Percentiles rank a stretch among this genome's conserved stretches.
These are phyloP conservation scores for Cutaneotrichosporon sp. DNA, from an alignment of 1,284 basidiomycete species.

Conservation along the genomic window DNA sequence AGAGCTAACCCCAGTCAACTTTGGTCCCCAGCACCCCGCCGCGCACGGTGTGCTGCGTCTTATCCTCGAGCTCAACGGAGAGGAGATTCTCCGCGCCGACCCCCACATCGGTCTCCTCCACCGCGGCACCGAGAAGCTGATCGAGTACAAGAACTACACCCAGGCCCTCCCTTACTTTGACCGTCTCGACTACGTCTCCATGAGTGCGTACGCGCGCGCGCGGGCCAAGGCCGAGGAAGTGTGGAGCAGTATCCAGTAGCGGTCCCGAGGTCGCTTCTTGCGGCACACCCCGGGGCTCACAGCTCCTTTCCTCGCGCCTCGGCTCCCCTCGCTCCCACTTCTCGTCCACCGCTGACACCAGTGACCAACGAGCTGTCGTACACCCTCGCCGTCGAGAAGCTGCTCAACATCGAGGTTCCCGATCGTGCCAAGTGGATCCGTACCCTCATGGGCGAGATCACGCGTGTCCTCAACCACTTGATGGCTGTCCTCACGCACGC, in stretches of 20 bases:
- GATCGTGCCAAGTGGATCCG: slow-evolving; percentile 99
- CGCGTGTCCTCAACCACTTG: slow-evolving; percentile 91
- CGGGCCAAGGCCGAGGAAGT: not conserved
- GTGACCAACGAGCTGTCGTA: slow-evolving; percentile 98
- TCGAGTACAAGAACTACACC: slow-evolving; percentile 98
- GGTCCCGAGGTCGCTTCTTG: not conserved
- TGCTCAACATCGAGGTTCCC: slow-evolving; percentile 98
- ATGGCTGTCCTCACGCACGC: slow-evolving; percentile 86
- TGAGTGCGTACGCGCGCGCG: slow-evolving; percentile 66
- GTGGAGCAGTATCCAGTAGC: not conserved
- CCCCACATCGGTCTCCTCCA: slow-evolving; percentile 95
- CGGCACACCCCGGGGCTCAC: not conserved
- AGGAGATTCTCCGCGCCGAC: slow-evolving; percentile 86
- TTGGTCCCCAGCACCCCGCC: slow-evolving; percentile 96
- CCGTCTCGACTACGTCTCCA: slow-evolving; percentile 97
- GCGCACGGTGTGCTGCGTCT: slow-evolving; percentile 97
- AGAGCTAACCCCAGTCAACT: slow-evolving; percentile 66
- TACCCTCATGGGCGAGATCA: slow-evolving; percentile 95
- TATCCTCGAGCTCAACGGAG: slow-evolving; percentile 96
- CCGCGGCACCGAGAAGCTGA: slow-evolving; percentile 96
- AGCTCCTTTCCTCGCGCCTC: not conserved
- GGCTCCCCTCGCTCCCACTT: not conserved
- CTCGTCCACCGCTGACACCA: slow-evolving; percentile 16
- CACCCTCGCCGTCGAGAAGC: slow-evolving; percentile 94
- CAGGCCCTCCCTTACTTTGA: slow-evolving; percentile 99